A percentile compares a stretch with the other conserved stretches of the same genome.
These are phyloP conservation scores for Xylaria multiplex DNA, from an alignment of 2,329 filamentous ascomycete species.

Conservation along the genomic window DNA sequence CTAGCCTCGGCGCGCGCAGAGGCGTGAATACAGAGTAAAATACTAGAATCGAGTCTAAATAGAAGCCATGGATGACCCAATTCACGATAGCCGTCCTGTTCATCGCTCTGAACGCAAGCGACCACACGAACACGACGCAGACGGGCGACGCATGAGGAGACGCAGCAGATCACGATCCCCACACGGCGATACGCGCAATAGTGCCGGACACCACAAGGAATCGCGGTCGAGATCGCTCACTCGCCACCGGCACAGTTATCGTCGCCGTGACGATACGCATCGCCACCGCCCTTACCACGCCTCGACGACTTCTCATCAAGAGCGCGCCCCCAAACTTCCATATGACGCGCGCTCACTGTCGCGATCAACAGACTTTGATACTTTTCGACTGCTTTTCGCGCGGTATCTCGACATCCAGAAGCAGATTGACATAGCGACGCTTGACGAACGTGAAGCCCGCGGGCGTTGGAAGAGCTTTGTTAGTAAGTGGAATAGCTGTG, in stretches of 20 bases:
- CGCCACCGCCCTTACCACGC: conserved; percentile 30
- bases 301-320: neutral
- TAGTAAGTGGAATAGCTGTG: conserved; percentile 88
- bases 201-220: neutral
- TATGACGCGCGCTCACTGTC: conserved; percentile 72
- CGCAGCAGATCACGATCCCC: conserved; percentile 37
- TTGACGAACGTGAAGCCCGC: conserved; percentile 78
- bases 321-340: conserved; percentile 61
- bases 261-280: conserved; percentile 24
- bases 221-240: conserved; percentile 30
- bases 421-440: conserved; percentile 70
- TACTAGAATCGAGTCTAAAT: conserved; percentile 12
- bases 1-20: neutral
- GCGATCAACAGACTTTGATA: conserved; percentile 70
- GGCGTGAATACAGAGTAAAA: conserved; percentile 12
- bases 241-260: conserved; percentile 25
- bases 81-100: conserved; percentile 19
- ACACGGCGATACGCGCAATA: neutral
- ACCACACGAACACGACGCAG: conserved; percentile 35
- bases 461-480: conserved; percentile 96
- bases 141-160: conserved; percentile 35
- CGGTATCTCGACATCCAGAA: conserved; percentile 92
- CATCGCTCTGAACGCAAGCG: conserved; percentile 33
- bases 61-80: conserved; percentile 33
- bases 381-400: conserved; percentile 78